Percentiles rank a stretch among this genome's conserved stretches.
Evolutionary conservation across 495 filamentous ascomycete genomes (phyloP).

Genomic region (Penicillium psychrofluorescens): DNA sequence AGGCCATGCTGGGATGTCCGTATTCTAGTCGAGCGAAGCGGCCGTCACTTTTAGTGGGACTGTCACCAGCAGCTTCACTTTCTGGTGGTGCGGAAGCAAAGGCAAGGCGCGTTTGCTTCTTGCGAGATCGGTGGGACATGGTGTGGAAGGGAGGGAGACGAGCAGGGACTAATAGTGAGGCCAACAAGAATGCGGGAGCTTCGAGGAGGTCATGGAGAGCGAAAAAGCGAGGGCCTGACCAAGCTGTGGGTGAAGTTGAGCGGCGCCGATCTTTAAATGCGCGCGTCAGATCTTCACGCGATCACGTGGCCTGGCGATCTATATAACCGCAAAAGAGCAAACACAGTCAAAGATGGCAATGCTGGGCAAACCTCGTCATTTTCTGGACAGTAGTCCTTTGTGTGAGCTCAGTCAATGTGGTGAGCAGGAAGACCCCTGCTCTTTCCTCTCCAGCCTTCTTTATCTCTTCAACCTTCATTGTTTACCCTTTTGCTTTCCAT

Average conservation of each 20-base stretch:
- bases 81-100: slow-evolving; percentile 24
- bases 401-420: no score
- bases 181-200: background rate
- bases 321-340: background rate
- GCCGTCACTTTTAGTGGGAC: slow-evolving; percentile 10
- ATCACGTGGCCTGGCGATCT: slow-evolving; percentile 13
- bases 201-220: no score
- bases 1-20: slow-evolving; percentile 24
- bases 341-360: no score
- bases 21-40: slow-evolving; percentile 35
- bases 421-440: no score
- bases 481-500: no score
- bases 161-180: background rate
- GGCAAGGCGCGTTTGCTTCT: slow-evolving; percentile 42
- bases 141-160: slow-evolving; percentile 1
- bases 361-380: background rate
- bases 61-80: slow-evolving; percentile 9
- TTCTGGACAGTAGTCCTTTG: background rate
- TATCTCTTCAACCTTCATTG: no score
- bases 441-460: no score
- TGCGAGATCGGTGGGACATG: slow-evolving; percentile 35
- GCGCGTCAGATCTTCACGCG: background rate
- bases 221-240: no score
- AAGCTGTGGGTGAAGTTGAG: no score
- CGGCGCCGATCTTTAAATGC: no score